phyloP scores from a whole-genome alignment of 2,329 filamentous ascomycete genomes.

The Penicillium hordei region DNA sequence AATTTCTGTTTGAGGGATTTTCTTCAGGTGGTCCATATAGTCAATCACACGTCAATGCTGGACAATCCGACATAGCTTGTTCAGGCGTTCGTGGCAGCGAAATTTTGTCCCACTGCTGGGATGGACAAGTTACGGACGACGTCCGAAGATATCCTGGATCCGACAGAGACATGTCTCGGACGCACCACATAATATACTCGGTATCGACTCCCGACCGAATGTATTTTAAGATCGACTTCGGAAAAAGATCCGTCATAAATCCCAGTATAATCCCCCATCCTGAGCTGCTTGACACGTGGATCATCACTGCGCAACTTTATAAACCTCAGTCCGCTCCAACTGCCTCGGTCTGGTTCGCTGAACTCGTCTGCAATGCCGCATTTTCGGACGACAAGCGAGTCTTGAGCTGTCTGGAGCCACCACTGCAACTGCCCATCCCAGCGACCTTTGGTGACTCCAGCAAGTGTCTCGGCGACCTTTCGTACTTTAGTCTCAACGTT shows the following conservation, averaged over 20 bases:
- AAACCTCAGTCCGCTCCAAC: conserved; percentile 25
- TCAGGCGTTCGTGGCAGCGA: background rate
- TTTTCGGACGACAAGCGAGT: conserved; percentile 43
- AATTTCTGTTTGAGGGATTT: background rate
- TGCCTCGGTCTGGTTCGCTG: conserved; percentile 38
- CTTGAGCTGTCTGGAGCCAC: conserved; percentile 42
- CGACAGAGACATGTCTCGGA: conserved; percentile 9
- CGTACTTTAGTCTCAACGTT: conserved; percentile 45
- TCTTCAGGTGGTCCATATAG: background rate
- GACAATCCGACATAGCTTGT: background rate
- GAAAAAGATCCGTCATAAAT: conserved; percentile 47
- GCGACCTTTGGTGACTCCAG: conserved; percentile 45
- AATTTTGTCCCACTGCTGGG: background rate
- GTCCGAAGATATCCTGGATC: background rate
- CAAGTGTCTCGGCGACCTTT: conserved; percentile 49
- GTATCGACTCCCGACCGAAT: conserved; percentile 46
- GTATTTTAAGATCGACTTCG: conserved; percentile 55
- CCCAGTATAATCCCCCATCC: conserved; percentile 61
- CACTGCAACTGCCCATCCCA: conserved; percentile 49
- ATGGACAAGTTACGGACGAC: background rate
- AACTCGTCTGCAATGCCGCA: conserved; percentile 53
- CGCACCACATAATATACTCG: conserved; percentile 47
- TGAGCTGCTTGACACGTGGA: conserved; percentile 48
- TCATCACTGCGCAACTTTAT: conserved; percentile 53
- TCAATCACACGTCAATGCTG: background rate